Evolutionary conservation across 2,329 filamentous ascomycete genomes (phyloP).

Genomic region (Phaeophleospora eucalypticola): DNA sequence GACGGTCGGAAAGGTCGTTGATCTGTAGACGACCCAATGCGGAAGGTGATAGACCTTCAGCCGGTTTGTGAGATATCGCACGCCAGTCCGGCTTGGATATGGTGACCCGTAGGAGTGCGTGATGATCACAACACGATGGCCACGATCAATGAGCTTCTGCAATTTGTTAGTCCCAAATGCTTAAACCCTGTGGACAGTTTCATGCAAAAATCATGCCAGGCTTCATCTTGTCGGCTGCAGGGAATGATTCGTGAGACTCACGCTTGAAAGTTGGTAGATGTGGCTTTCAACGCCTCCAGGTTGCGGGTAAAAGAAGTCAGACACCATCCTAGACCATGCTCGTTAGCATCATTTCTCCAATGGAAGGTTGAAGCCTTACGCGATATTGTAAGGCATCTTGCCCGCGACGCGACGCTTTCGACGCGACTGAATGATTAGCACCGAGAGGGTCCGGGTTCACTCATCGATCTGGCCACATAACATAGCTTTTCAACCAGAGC

Average conservation of each 20-base stretch:
- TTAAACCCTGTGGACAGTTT: too few species aligned
- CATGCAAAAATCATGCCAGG: too few species aligned
- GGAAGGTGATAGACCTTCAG: conserved; percentile 98
- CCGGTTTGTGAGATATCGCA: conserved; percentile 94
- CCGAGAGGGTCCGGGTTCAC: not conserved
- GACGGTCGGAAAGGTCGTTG: conserved; percentile 89
- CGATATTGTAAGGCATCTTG: conserved; percentile 66
- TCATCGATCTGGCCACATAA: conserved; percentile 9
- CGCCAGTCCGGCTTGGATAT: conserved; percentile 61
- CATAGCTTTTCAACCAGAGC: conserved; percentile 5
- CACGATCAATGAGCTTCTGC: conserved; percentile 94
- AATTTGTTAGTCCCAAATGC: too few species aligned
- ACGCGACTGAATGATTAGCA: not conserved
- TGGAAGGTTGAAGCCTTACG: conserved; percentile 43
- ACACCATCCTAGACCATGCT: conserved; percentile 71
- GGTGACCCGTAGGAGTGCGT: conserved; percentile 81
- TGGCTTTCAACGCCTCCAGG: conserved; percentile 94
- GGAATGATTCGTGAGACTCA: conserved; percentile 34
- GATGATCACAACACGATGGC: conserved; percentile 96
- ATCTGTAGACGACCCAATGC: conserved; percentile 92
- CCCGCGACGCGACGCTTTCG: not conserved
- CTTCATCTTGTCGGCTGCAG: conserved; percentile 17
- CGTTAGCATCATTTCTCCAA: conserved; percentile 20
- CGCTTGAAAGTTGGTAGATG: conserved; percentile 91
- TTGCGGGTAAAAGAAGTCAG: conserved; percentile 99